Percentiles rank a stretch among this genome's conserved stretches.
phyloP scores from a whole-genome alignment of 2,329 filamentous ascomycete species.

The Verticillium albo-atrum region DNA sequence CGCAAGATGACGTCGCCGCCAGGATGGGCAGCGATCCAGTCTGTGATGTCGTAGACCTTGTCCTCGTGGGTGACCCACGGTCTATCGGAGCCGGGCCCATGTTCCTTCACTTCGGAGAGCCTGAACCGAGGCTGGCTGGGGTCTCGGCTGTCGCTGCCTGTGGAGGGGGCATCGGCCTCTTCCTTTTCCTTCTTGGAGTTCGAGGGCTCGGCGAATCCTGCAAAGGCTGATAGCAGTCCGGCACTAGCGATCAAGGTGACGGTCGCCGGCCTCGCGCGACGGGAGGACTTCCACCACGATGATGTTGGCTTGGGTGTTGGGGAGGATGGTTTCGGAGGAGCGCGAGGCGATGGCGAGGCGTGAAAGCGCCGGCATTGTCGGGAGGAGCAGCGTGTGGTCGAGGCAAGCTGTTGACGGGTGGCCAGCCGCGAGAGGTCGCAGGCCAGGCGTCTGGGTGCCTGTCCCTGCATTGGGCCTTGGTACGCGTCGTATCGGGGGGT shows the following conservation, averaged over 20 bases:
- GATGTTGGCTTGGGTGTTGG: not conserved
- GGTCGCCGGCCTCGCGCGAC: constrained; percentile 3
- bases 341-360: not conserved
- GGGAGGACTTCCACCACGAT: not conserved
- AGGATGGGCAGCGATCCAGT: constrained; percentile 62
- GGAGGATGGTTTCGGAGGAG: not conserved
- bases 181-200: constrained; percentile 2
- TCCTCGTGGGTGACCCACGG: constrained; percentile 63
- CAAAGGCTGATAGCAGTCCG: constrained; percentile 10
- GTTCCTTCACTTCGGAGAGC: constrained; percentile 46
- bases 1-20: constrained; percentile 65
- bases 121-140: constrained; percentile 43
- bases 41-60: constrained; percentile 67
- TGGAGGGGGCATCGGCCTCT: constrained; percentile 5
- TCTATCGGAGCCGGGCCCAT: constrained; percentile 44
- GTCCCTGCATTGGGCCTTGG: constrained; percentile 8
- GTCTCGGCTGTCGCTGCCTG: constrained; percentile 24
- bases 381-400: not conserved
- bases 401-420: not conserved
- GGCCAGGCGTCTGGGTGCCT: constrained; percentile 10
- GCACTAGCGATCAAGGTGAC: constrained; percentile 11
- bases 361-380: not conserved
- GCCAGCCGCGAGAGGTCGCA: constrained; percentile 10
- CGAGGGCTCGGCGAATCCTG: constrained; percentile 1
- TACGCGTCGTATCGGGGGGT: not conserved